Conservation (phyloP, 306 rosid genomes). For the Morella rubra region DNA sequence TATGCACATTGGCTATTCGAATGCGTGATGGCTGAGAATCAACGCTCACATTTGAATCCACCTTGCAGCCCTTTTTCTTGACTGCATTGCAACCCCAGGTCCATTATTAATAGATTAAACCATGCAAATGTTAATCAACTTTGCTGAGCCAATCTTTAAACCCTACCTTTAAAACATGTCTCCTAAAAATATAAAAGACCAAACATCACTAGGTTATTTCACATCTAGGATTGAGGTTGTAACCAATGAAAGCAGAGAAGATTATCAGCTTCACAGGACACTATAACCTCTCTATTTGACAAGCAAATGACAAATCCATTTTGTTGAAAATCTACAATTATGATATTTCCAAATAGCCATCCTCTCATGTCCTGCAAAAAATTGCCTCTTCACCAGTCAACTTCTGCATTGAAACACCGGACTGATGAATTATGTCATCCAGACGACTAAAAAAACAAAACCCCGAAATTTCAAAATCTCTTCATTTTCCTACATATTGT, state of each 20-base stretch:
- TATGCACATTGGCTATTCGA: slow-evolving; percentile 27
- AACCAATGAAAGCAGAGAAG: background rate
- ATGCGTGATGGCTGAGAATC: slow-evolving; percentile 33
- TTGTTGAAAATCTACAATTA: no score
- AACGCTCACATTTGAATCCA: slow-evolving; percentile 33
- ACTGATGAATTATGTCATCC: background rate
- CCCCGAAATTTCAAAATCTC: background rate
- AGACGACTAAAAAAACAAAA: background rate
- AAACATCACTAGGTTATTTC: slow-evolving; percentile 6
- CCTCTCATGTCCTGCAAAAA: background rate
- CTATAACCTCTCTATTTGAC: background rate
- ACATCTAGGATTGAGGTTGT: slow-evolving; percentile 4
- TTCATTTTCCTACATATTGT: background rate
- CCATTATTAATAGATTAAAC: background rate
- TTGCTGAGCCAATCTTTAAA: background rate
- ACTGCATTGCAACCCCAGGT: slow-evolving; percentile 35
- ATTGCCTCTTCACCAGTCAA: background rate
- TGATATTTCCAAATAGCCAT: background rate
- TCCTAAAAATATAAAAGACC: background rate
- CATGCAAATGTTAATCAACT: background rate
- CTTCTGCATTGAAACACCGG: background rate
- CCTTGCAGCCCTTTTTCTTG: slow-evolving; percentile 38
- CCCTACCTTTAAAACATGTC: background rate
- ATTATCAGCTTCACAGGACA: slow-evolving; percentile 2
- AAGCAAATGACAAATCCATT: background rate